Evolutionary conservation across 2,329 filamentous ascomycete genomes (phyloP), one percentile per base, ranked within the genome.

Genomic region (Verticillium tricorpus): DNA sequence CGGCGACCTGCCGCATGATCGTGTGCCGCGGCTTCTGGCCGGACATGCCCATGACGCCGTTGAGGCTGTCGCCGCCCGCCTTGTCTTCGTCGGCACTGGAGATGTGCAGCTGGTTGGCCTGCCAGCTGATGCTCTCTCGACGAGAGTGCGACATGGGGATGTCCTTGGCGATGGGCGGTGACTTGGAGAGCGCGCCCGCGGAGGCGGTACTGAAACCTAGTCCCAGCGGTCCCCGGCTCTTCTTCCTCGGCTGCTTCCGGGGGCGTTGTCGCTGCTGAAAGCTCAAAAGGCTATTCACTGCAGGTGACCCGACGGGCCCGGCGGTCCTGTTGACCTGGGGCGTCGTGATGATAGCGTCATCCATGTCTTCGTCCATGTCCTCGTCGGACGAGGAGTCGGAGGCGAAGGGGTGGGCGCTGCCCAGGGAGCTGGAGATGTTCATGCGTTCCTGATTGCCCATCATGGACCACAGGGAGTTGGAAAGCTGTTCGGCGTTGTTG

Each of bases 71-170:
- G 66, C 85, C 87, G 66, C 94, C 91, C 15, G 91, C 89, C 70
- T 89, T 91, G 69, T 97, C 78, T 5, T 70, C 71, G 35, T 79
- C 93, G 67, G 89, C 93, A 4, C 92, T 85, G 60, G 86, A 88
- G 40, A 97, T 89, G 66, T 95, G 89, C 22, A 97, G 78, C 69
- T 96, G 92, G 67, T 95, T 93, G 17, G 93, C 93, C 40, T 93
- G 92, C 79, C 95, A 88, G 67, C 91, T 96, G 63, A 98, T 88
- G 73, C 92, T 97, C 74, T 97, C 93, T 54, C 94, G 84, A 55
- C 94, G 84, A 9, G 89, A 83, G 45, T 83, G 80, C 4, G 78
- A 66, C 45, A 75, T 72, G 64, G 69, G 69, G 25, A 67, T 69
- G 50, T 78, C 76, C 55, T 74, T 75, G 32, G 74, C 74, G 61